Evolutionary conservation across 73 alveolate genomes (phyloP), one percentile per base, ranked within the genome.

Genomic region (Paramecium caudatum): DNA sequence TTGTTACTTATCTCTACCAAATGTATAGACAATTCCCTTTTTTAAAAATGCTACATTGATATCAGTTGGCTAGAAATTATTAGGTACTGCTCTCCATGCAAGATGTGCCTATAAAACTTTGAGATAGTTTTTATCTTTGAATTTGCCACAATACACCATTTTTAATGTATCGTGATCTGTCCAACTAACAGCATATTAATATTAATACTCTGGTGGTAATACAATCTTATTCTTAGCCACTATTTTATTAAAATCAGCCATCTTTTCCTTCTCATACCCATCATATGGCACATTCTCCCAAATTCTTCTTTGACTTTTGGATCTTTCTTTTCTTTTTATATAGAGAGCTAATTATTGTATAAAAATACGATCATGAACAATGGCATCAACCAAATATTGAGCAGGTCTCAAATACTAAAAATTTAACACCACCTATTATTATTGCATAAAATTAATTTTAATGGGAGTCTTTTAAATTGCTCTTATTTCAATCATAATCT

Each of bases 1-100:
- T 21, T 86, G 30, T 86, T 41, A 70, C 30, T 63, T 86, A 37
- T 86, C 93, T 63, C 93, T 86, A 41, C 93, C 93, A 5, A 37
- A 15, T 41, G 84, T 70, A 47, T 86, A 86, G n/a, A 62, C 90
- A 21, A 86, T 62, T 36, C 90, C 93, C 27, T 78, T 86, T 37
- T 86, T 39, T 39, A 86, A 33, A 39, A 86, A 61, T 25, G 69
- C 88, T 10, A 74, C 43, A 45, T 74, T 74, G 0, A 74, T 8
- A 21, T 74, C 88, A 39, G 87, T 70, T 3, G 87, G 87, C 21
- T 70, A 21, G 39, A 70, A 70, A 41, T 70, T 70, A 17, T 70
- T 70, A 13, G 87, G 87, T 1, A 23, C 37, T 1, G 63, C 62
- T 36, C 87, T 70, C 87, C 87, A 70, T 16, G 34, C 63, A 5